Evolutionary conservation across 257 asterid species (phyloP).

Genomic region (Datura wrightii): DNA sequence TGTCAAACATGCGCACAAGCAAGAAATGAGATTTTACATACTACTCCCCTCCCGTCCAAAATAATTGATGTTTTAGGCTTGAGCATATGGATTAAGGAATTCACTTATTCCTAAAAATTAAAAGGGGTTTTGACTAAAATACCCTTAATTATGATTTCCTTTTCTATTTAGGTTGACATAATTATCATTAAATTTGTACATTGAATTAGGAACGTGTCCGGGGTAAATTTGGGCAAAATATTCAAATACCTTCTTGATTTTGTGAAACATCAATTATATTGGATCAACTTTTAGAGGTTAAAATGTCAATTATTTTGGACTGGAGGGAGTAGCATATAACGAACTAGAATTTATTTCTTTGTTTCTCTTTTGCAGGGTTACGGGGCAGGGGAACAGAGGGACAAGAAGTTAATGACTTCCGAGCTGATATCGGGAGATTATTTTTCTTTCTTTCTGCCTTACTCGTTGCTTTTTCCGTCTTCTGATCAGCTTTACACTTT

Average conservation of each 20-base stretch:
- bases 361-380: background rate
- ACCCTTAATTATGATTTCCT: too few relatives aligned
- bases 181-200: too few relatives aligned
- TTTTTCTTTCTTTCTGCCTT: background rate
- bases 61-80: background rate
- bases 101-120: too few relatives aligned
- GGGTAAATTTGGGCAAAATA: background rate
- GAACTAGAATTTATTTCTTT: conserved; percentile 1
- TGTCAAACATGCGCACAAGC: background rate
- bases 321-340: background rate
- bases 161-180: too few relatives aligned
- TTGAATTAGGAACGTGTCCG: background rate
- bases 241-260: background rate
- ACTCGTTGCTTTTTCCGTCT: background rate
- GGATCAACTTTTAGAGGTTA: background rate
- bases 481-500: background rate
- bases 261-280: background rate
- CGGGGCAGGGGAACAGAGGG: background rate
- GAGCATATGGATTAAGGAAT: background rate
- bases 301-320: background rate
- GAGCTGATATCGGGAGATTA: background rate
- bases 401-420: background rate
- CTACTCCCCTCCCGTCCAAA: background rate
- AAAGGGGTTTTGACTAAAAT: too few relatives aligned
- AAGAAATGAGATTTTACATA: background rate